Evolutionary conservation across 495 filamentous ascomycete species (phyloP).

Genomic region (Astrothelium macrocarpum): DNA sequence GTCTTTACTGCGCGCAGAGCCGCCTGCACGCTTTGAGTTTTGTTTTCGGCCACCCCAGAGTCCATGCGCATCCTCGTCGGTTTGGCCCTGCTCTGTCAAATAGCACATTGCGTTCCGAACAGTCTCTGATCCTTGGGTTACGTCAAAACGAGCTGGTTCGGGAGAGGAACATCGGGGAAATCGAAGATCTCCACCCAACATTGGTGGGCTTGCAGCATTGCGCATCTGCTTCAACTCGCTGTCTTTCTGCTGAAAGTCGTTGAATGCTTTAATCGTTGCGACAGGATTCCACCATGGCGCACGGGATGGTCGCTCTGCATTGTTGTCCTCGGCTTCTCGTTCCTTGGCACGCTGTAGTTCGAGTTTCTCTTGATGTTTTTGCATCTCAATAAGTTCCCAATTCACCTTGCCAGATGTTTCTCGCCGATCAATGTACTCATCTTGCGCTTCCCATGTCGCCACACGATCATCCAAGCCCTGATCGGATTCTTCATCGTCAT

Average conservation of each 20-base stretch:
- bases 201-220: slow-evolving; percentile 57
- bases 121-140: slow-evolving; percentile 34
- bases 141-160: slow-evolving; percentile 67
- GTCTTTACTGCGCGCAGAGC: slow-evolving; percentile 16
- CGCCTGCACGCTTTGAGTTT: background rate
- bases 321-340: slow-evolving; percentile 18
- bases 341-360: slow-evolving; percentile 25
- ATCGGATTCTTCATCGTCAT: slow-evolving; percentile 34
- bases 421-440: slow-evolving; percentile 22
- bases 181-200: slow-evolving; percentile 67
- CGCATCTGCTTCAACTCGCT: slow-evolving; percentile 41
- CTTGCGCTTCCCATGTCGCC: slow-evolving; percentile 18
- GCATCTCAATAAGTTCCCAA: slow-evolving; percentile 39
- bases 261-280: slow-evolving; percentile 29
- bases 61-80: slow-evolving; percentile 19
- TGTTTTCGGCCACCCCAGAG: slow-evolving; percentile 23
- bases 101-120: slow-evolving; percentile 39
- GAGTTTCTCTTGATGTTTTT: slow-evolving; percentile 33
- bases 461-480: slow-evolving; percentile 22
- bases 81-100: slow-evolving; percentile 35
- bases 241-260: slow-evolving; percentile 38
- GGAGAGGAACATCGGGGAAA: slow-evolving; percentile 73
- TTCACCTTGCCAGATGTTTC: slow-evolving; percentile 26
- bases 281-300: slow-evolving; percentile 41
- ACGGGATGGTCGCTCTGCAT: slow-evolving; percentile 21